Base-by-base conservation (phyloP, 192 early-diverging fungal genomes). In the Rhizophagus clarus region DNA sequence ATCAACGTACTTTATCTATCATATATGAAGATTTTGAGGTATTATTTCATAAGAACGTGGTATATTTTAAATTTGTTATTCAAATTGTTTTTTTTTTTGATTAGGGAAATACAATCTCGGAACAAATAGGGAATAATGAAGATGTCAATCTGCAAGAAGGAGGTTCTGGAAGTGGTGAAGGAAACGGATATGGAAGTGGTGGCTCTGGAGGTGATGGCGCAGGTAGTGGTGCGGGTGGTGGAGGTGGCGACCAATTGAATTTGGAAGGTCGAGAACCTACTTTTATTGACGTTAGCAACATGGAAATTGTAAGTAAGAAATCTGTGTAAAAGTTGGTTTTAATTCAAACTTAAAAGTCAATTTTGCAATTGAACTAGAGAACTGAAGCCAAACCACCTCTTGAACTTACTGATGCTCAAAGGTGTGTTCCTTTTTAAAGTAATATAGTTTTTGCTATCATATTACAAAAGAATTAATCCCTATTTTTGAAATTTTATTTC, bases 251-350 rank as follows among this genome's bases (percentile, higher is more conserved):
- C 32, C 84, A 51, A 85, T 83, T 68, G 88, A 88, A 75, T 61
- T 75, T 61, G 2, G 29, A 61, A 20, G 84, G 84, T 49, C 83
- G 90, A 71, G 87, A 90, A 73, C 84, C 87, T 31, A 89, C 78
- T 45, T 89, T 90, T 86, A 86, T 86, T 63, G 90, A 91, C 81
- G 86, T 90, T 34, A 79, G 82, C 45, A 88, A 82, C 24, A 69
- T 91, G 20, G 83, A 85, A 64, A 71, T 90, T 70, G 89, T 90
- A 89, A 79, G 84, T 83, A 15, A 67, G n/a, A 56, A 56, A 40
- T 40, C 1, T 40, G 8, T 40, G 8, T 40, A 11, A 56, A 15
- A 56, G 5, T 75, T 79, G 24, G 14, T 32, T 31, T 69, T 51
- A 45, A 37, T 22, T n/a, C 32, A 29, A 8, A 9, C 14, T 40